phyloP scores from a whole-genome alignment of 164 flowering plant genomes.

The Paratinospora sagittata region DNA sequence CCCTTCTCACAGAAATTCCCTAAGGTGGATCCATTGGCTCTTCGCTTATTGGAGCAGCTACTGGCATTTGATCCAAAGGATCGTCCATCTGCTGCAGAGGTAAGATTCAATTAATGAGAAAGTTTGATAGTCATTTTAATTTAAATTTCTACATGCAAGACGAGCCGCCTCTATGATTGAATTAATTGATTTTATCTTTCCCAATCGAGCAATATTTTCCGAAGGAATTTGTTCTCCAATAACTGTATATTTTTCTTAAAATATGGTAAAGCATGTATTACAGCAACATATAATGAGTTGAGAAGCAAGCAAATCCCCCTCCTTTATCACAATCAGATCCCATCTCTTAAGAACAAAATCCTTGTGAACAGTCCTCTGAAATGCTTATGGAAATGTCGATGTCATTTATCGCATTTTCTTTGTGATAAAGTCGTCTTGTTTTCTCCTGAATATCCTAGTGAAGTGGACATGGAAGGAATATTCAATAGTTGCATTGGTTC shows the following conservation, averaged over 20 bases:
- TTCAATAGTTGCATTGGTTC: no score
- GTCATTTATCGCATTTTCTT: no score
- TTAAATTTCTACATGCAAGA: background rate
- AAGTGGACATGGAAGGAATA: no score
- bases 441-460: no score
- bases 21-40: constrained; percentile 71
- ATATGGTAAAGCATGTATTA: no score
- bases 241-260: no score
- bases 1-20: constrained; percentile 76
- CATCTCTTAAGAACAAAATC: background rate
- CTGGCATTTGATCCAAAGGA: constrained; percentile 91
- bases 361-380: background rate
- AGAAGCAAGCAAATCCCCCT: no score
- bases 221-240: no score
- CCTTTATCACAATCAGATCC: background rate
- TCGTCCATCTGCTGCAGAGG: constrained; percentile 93
- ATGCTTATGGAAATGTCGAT: background rate
- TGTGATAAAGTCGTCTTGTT: no score
- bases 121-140: background rate
- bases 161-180: no score
- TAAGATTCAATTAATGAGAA: constrained; percentile 24
- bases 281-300: background rate
- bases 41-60: constrained; percentile 69
- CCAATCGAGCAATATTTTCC: no score
- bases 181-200: no score